Conservation (phyloP, 768 basidiomycete genomes). For the Candolleomyces eurysporus region DNA sequence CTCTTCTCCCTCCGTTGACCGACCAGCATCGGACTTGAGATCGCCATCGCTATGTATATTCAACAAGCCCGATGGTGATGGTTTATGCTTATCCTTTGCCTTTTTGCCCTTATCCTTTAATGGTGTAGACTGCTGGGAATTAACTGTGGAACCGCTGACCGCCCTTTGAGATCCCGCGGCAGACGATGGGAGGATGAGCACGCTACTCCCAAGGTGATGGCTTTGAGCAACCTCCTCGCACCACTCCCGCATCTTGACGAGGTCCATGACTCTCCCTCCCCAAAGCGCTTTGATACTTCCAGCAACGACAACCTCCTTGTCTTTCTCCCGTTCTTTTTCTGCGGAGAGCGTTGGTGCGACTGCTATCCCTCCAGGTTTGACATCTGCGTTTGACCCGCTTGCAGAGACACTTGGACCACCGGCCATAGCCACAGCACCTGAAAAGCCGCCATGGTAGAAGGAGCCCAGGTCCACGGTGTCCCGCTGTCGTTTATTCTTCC, state of each 20-base stretch:
- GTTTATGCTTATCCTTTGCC: conserved; percentile 11
- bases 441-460: not conserved
- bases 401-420: conserved; percentile 2
- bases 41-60: conserved; percentile 27
- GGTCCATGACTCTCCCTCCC: conserved; percentile 38
- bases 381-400: not conserved
- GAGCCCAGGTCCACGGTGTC: conserved; percentile 48
- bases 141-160: not conserved
- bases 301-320: conserved; percentile 33
- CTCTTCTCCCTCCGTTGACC: conserved; percentile 13
- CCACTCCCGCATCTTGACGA: conserved; percentile 38
- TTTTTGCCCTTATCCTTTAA: conserved; percentile 8
- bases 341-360: conserved; percentile 15
- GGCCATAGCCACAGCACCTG: conserved; percentile 29
- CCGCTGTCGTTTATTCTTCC: conserved; percentile 4
- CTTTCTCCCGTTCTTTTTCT: conserved; percentile 24
- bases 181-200: not conserved
- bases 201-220: not conserved
- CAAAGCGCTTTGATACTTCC: conserved; percentile 41
- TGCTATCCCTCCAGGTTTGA: conserved; percentile 10
- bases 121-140: not conserved
- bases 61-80: conserved; percentile 11
- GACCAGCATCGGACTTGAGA: conserved; percentile 6
- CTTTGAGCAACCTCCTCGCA: conserved; percentile 16
- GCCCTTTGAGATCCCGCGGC: conserved; percentile 13